Percentiles rank a stretch among this genome's conserved stretches.
Conservation (phyloP, 768 basidiomycete species). For the Russula compacta region DNA sequence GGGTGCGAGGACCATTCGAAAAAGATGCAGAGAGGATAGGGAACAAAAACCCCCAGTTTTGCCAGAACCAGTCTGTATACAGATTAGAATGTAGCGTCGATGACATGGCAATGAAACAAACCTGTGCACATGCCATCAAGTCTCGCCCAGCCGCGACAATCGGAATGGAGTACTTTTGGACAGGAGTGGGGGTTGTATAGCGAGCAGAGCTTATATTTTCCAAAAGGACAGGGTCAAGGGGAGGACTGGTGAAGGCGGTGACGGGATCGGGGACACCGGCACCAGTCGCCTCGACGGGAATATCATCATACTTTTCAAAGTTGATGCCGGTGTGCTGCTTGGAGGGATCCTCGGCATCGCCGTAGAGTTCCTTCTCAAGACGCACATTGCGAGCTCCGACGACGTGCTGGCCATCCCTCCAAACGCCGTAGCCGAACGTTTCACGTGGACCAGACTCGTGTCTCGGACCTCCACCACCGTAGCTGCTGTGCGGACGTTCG, state of each 20-base stretch:
- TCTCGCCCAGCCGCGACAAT: slow-evolving; percentile 87
- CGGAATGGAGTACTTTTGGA: slow-evolving; percentile 99
- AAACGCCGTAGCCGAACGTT: slow-evolving; percentile 56
- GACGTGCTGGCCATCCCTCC: slow-evolving; percentile 86
- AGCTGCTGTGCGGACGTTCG: slow-evolving; percentile 33
- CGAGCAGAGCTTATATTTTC: slow-evolving; percentile 91
- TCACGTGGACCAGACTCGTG: slow-evolving; percentile 41
- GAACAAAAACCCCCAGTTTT: slow-evolving; percentile 99
- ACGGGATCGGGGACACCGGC: slow-evolving; percentile 95
- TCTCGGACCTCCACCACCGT: slow-evolving; percentile 27
- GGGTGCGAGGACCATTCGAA: slow-evolving; percentile 63
- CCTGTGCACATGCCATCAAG: slow-evolving; percentile 93
- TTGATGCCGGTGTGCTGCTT: slow-evolving; percentile 97
- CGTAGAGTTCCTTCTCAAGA: slow-evolving; percentile 94
- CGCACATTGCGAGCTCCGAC: slow-evolving; percentile 77
- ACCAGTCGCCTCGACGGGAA: slow-evolving; percentile 98
- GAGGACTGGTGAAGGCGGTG: slow-evolving; percentile 75
- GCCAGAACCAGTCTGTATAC: slow-evolving; percentile 87
- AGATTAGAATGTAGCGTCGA: slow-evolving; percentile 19
- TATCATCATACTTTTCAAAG: slow-evolving; percentile 99
- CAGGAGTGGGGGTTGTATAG: slow-evolving; percentile 94
- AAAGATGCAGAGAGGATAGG: slow-evolving; percentile 96
- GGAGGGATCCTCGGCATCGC: slow-evolving; percentile 74
- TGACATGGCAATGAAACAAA: slow-evolving; percentile 26
- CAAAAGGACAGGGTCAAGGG: slow-evolving; percentile 85